These are phyloP conservation scores for Blastomyces parvus DNA, from an alignment of 2,329 filamentous ascomycete species.

Conservation along the genomic window DNA sequence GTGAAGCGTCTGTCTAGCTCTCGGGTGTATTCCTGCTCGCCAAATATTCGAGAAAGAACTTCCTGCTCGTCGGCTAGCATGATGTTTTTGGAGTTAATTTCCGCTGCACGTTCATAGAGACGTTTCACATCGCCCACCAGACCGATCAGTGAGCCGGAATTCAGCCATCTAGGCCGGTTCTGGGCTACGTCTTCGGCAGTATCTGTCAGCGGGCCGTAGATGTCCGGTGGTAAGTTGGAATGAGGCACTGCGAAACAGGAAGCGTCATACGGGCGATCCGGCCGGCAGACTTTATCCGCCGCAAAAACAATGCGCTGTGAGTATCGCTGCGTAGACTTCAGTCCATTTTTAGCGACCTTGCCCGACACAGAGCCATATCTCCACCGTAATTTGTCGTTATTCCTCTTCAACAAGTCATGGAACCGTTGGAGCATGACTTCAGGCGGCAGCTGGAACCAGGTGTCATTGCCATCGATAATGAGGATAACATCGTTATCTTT, in stretches of 20 bases:
- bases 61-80: slow-evolving; percentile 34
- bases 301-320: slow-evolving; percentile 48
- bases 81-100: slow-evolving; percentile 26
- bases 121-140: slow-evolving; percentile 40
- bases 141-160: slow-evolving; percentile 43
- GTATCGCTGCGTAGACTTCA: slow-evolving; percentile 32
- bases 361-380: slow-evolving; percentile 39
- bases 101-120: slow-evolving; percentile 39
- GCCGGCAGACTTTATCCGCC: slow-evolving; percentile 46
- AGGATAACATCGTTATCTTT: slow-evolving; percentile 53
- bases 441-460: slow-evolving; percentile 56
- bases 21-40: slow-evolving; percentile 44
- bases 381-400: slow-evolving; percentile 43
- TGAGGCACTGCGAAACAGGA: slow-evolving; percentile 46
- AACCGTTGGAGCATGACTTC: slow-evolving; percentile 56
- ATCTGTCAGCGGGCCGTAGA: slow-evolving; percentile 41
- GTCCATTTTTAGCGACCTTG: slow-evolving; percentile 19
- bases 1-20: slow-evolving; percentile 33
- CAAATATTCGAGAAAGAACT: slow-evolving; percentile 45
- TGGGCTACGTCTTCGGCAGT: slow-evolving; percentile 27
- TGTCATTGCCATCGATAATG: slow-evolving; percentile 54
- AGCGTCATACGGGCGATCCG: slow-evolving; percentile 33
- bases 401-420: slow-evolving; percentile 44
- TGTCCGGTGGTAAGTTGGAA: slow-evolving; percentile 42
- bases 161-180: slow-evolving; percentile 41